Evolutionary conservation across 495 filamentous ascomycete genomes (phyloP).

Genomic region (Hypomontagnella monticulosa): DNA sequence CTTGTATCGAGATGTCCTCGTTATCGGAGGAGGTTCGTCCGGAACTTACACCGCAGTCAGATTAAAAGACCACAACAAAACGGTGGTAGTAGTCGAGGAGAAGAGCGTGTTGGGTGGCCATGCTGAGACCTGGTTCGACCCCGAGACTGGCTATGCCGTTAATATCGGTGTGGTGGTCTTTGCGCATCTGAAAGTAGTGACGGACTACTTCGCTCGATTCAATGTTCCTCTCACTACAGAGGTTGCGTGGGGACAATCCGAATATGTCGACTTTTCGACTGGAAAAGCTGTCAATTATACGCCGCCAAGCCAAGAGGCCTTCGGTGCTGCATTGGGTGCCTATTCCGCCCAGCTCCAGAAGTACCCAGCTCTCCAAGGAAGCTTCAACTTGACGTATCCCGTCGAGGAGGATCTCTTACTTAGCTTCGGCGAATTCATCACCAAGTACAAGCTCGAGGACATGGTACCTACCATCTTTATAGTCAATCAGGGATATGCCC

Average conservation of each 20-base stretch:
- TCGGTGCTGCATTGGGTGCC: conserved; percentile 14
- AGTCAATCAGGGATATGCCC: conserved; percentile 24
- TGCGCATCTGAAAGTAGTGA: conserved; percentile 40
- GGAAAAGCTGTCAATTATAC: conserved; percentile 9
- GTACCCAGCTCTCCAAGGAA: conserved; percentile 42
- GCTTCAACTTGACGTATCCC: conserved; percentile 45
- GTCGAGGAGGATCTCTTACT: conserved; percentile 46
- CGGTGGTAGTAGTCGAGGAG: conserved; percentile 57
- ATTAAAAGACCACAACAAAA: conserved; percentile 44
- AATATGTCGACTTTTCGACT: conserved; percentile 25
- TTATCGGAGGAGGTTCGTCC: background rate
- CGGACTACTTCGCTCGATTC: conserved; percentile 55
- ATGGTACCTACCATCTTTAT: conserved; percentile 5
- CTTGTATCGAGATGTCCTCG: conserved; percentile 1
- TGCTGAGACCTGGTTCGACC: conserved; percentile 51
- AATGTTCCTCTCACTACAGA: conserved; percentile 36
- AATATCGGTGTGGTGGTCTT: conserved; percentile 3
- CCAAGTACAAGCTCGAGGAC: conserved; percentile 46
- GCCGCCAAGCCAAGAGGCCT: background rate
- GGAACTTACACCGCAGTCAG: background rate
- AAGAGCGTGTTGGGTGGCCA: conserved; percentile 58
- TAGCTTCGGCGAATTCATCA: conserved; percentile 47
- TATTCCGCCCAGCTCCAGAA: conserved; percentile 48
- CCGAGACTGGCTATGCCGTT: background rate
- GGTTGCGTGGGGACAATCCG: background rate